phyloP scores from a whole-genome alignment of 2,329 filamentous ascomycete species.

The Trichoderma citrinoviride region DNA sequence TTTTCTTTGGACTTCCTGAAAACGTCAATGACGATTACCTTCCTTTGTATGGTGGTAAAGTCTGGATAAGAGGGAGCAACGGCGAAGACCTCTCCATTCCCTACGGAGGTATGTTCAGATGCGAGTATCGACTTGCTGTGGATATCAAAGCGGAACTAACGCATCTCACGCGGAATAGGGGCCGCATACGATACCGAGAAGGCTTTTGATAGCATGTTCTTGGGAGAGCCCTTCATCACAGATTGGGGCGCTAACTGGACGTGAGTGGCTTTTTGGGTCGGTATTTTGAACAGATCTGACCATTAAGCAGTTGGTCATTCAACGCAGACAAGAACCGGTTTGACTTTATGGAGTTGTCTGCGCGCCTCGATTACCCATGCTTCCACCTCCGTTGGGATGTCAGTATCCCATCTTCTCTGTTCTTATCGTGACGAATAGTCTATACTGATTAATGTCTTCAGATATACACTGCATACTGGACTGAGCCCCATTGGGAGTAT shows the following conservation, averaged over 20 bases:
- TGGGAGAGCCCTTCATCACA: slow-evolving; percentile 30
- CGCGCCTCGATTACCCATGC: slow-evolving; percentile 35
- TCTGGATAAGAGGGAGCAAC: slow-evolving; percentile 41
- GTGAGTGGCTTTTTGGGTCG: slow-evolving; percentile 23
- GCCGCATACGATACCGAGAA: slow-evolving; percentile 40
- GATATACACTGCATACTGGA: slow-evolving; percentile 42
- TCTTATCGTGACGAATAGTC: no score
- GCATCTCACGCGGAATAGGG: slow-evolving; percentile 25
- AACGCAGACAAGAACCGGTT: slow-evolving; percentile 29
- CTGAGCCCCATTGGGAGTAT: slow-evolving; percentile 42
- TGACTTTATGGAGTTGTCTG: slow-evolving; percentile 34
- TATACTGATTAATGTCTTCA: slow-evolving; percentile 19
- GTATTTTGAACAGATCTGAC: neutral
- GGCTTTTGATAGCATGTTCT: slow-evolving; percentile 40
- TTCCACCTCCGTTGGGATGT: slow-evolving; percentile 39
- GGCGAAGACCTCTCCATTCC: slow-evolving; percentile 43
- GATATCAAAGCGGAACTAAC: neutral
- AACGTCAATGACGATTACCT: slow-evolving; percentile 35
- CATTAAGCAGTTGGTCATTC: slow-evolving; percentile 34
- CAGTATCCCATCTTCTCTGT: slow-evolving; percentile 17
- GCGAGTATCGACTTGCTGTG: neutral
- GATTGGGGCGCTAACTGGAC: slow-evolving; percentile 29
- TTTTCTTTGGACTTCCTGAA: slow-evolving; percentile 33
- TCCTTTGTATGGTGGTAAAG: slow-evolving; percentile 46
- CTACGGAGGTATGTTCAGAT: slow-evolving; percentile 36